A percentile compares a stretch with the other conserved stretches of the same genome.
Evolutionary conservation across 371 early-diverging fungal genomes (phyloP).

Genomic region (Conidiobolus incongruus): DNA sequence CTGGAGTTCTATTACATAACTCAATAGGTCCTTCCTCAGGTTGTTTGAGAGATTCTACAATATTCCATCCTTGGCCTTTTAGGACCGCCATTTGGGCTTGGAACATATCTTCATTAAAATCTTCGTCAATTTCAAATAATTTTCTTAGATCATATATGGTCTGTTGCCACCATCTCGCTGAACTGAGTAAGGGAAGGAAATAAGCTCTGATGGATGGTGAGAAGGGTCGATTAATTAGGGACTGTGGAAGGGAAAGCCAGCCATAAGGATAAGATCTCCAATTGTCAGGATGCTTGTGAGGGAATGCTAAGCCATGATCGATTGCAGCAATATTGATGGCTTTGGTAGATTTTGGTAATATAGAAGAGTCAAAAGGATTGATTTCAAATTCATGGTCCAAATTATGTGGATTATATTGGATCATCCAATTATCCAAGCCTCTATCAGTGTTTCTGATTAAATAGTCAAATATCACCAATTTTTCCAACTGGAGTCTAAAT

Average conservation of each 20-base stretch:
- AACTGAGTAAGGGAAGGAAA: conserved; percentile 38
- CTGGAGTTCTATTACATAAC: conserved; percentile 23
- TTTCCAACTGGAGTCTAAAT: conserved; percentile 64
- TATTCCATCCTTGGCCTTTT: conserved; percentile 67
- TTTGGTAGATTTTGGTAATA: no score
- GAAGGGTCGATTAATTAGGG: conserved; percentile 33
- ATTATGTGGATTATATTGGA: conserved; percentile 13
- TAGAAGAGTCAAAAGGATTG: neutral
- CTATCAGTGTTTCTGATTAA: conserved; percentile 77
- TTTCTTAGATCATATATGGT: conserved; percentile 34
- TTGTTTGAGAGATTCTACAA: conserved; percentile 38
- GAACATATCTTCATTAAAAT: conserved; percentile 66
- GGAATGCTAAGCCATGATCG: conserved; percentile 83
- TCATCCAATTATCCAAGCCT: conserved; percentile 83
- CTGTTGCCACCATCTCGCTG: conserved; percentile 55
- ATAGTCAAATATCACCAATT: conserved; percentile 65
- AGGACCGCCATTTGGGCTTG: conserved; percentile 56
- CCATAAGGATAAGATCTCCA: conserved; percentile 79
- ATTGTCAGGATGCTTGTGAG: conserved; percentile 78
- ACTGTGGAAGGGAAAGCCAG: conserved; percentile 49
- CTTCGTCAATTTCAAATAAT: conserved; percentile 39
- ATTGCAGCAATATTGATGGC: conserved; percentile 53
- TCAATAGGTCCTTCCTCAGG: conserved; percentile 26
- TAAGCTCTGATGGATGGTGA: conserved; percentile 32
- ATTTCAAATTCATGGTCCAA: neutral